Conservation (phyloP, 2,329 filamentous ascomycete species). For the Epichloe aotearoae region DNA sequence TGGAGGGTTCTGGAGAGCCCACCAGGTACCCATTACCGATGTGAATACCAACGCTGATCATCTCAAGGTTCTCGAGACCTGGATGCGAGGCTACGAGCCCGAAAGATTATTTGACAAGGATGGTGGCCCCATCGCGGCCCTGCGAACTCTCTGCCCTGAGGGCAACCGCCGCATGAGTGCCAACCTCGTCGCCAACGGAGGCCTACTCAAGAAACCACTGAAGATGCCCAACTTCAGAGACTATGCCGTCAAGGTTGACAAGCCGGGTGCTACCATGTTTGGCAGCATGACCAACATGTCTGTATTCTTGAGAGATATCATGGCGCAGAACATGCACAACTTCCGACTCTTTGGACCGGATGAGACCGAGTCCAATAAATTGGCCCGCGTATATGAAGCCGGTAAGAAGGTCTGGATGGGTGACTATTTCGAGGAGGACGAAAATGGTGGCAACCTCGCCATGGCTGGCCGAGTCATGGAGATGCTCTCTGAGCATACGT, state of each 20-base stretch:
- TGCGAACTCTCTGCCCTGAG: slow-evolving; percentile 50
- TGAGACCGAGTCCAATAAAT: slow-evolving; percentile 73
- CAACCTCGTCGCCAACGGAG: slow-evolving; percentile 64
- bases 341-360: slow-evolving; percentile 71
- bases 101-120: slow-evolving; percentile 55
- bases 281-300: slow-evolving; percentile 61
- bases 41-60: slow-evolving; percentile 52
- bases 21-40: slow-evolving; percentile 65
- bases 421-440: slow-evolving; percentile 64
- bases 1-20: slow-evolving; percentile 65
- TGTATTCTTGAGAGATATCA: slow-evolving; percentile 52
- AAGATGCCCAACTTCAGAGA: slow-evolving; percentile 56
- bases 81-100: slow-evolving; percentile 67
- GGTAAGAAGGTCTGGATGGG: slow-evolving; percentile 73
- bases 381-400: slow-evolving; percentile 55
- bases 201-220: slow-evolving; percentile 51
- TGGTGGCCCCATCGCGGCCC: slow-evolving; percentile 48
- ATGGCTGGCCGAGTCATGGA: slow-evolving; percentile 64
- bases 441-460: slow-evolving; percentile 60
- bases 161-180: slow-evolving; percentile 62
- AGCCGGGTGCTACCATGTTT: slow-evolving; percentile 40
- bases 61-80: slow-evolving; percentile 55
- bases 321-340: slow-evolving; percentile 48
- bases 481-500: slow-evolving; percentile 71
- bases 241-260: slow-evolving; percentile 50